phyloP scores from a whole-genome alignment of 2,329 filamentous ascomycete genomes.

The Fusarium miscanthi region DNA sequence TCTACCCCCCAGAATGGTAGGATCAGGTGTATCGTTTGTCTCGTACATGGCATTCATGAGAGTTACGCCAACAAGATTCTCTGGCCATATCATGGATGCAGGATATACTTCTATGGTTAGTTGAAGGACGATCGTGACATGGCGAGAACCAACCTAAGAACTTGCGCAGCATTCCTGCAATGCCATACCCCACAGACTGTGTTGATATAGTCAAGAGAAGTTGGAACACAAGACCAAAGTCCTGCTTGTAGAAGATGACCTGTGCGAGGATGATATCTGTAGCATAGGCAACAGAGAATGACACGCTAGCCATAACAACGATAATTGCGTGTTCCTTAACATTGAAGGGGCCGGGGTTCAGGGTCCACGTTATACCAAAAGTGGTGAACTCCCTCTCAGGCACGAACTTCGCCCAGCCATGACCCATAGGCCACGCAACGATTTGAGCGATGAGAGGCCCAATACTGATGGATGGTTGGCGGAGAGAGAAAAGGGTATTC shows the following conservation, averaged over 20 bases:
- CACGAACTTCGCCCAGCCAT: conserved; percentile 68
- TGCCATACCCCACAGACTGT: conserved; percentile 76
- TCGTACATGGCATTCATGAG: conserved; percentile 81
- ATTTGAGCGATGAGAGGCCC: conserved; percentile 72
- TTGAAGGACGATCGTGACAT: not conserved
- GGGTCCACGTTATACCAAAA: conserved; percentile 64
- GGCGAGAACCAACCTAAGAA: conserved; percentile 63
- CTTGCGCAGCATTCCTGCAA: conserved; percentile 74
- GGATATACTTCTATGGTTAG: conserved; percentile 62
- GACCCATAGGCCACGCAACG: conserved; percentile 71
- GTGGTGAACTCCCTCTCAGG: conserved; percentile 61
- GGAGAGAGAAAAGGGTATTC: conserved; percentile 73
- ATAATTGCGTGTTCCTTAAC: conserved; percentile 77
- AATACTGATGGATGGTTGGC: conserved; percentile 70
- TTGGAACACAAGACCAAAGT: conserved; percentile 75
- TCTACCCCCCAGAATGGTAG: conserved; percentile 67
- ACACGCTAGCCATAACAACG: conserved; percentile 77
- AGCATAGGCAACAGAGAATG: conserved; percentile 76
- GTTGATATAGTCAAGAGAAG: conserved; percentile 74
- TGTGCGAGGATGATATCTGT: conserved; percentile 80
- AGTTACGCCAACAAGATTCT: conserved; percentile 72
- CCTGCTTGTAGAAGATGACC: conserved; percentile 76
- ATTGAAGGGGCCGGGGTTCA: conserved; percentile 78
- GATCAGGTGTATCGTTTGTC: conserved; percentile 60
- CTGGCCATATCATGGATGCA: conserved; percentile 81